Percentiles rank a stretch among this genome's conserved stretches.
These are phyloP conservation scores for Fusarium veterinarium DNA, from an alignment of 2,329 filamentous ascomycete species.

Conservation along the genomic window DNA sequence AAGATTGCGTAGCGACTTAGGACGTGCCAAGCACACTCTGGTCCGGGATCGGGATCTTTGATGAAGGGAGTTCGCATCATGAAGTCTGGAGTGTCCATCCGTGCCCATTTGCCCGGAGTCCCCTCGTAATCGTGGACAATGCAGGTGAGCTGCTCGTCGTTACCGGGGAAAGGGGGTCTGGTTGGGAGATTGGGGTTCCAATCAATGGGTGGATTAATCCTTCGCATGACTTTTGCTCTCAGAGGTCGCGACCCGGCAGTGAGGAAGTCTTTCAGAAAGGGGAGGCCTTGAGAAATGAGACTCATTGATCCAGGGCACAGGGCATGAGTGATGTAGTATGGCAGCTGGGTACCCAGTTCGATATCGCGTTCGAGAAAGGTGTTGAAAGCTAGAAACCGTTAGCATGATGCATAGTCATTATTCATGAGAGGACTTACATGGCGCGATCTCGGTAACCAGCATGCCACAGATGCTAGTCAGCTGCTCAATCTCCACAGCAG, in stretches of 20 bases:
- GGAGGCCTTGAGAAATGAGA: not conserved
- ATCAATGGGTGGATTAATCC: not conserved
- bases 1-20: not conserved
- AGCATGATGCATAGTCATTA: not conserved
- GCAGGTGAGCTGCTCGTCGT: not conserved
- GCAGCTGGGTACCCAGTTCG: not conserved
- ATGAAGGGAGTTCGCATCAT: constrained; percentile 19
- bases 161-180: not conserved
- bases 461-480: not conserved
- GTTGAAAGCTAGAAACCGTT: constrained; percentile 8
- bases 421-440: not conserved
- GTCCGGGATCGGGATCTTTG: constrained; percentile 9
- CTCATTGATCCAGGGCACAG: not conserved
- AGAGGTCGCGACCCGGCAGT: not conserved
- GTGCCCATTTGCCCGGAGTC: not conserved
- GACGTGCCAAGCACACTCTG: not conserved
- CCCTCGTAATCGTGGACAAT: not conserved
- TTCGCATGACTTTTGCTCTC: not conserved
- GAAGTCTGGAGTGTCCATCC: not conserved
- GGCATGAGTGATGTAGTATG: not conserved
- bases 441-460: not conserved
- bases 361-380: constrained; percentile 17
- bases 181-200: not conserved
- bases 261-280: constrained; percentile 8
- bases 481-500: constrained; percentile 8